Percentiles rank a stretch among this genome's conserved stretches.
Evolutionary conservation across 1,139 yeast species (phyloP).

Genomic region (Meyerozyma elateridarum): DNA sequence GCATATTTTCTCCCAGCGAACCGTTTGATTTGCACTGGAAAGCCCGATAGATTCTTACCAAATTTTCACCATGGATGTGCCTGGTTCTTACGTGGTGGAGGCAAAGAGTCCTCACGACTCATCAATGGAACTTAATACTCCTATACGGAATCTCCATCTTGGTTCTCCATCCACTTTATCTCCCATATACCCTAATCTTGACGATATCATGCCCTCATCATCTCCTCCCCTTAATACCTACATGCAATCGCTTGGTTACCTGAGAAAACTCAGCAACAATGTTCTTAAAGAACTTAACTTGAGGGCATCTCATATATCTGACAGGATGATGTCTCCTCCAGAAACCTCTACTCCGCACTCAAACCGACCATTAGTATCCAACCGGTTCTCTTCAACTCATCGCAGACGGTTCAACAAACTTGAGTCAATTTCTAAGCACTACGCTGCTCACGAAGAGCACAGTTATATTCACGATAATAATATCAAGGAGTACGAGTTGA

Average conservation of each 20-base stretch:
- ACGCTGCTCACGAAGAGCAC: conserved; percentile 18
- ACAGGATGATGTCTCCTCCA: conserved; percentile 14
- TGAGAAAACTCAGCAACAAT: conserved; percentile 35
- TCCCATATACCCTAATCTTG: conserved; percentile 17
- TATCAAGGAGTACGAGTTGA: neutral
- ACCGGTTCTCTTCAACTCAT: conserved; percentile 28
- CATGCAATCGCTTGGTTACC: conserved; percentile 25
- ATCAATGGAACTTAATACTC: conserved; percentile 26
- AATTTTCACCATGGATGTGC: conserved; percentile 2
- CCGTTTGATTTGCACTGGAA: too few relatives aligned
- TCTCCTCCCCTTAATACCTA: conserved; percentile 5
- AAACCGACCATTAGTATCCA: too few relatives aligned
- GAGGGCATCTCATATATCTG: conserved; percentile 29
- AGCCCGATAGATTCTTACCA: too few relatives aligned
- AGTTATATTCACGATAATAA: too few relatives aligned
- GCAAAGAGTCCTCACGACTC: neutral
- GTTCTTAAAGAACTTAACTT: conserved; percentile 38
- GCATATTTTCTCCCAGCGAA: too few relatives aligned
- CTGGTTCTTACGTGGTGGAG: conserved; percentile 3
- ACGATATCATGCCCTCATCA: conserved; percentile 8
- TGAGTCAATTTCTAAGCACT: conserved; percentile 41
- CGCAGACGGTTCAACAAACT: conserved; percentile 30
- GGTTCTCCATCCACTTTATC: conserved; percentile 26
- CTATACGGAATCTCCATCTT: conserved; percentile 36
- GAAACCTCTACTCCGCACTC: conserved; percentile 7